Base-by-base conservation (phyloP, 805 yeast species). In the Candida cerambycidarum region DNA sequence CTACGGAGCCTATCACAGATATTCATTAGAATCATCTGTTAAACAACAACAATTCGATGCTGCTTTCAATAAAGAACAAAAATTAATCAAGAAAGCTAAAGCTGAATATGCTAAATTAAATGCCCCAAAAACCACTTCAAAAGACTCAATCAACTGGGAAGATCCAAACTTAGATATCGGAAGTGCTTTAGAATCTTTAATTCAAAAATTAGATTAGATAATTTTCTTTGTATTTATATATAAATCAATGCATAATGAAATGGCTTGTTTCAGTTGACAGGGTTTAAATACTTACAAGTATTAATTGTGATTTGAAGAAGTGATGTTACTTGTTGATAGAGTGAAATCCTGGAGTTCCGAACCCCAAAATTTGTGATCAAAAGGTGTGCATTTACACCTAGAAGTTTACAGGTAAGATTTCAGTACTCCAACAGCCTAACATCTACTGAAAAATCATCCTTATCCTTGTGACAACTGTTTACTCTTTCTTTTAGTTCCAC, bases 111-210 rank as follows among this genome's bases (percentile, higher is more conserved):
- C 88, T 55, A 84, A 79, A 67, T 69, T 80, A 58, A 61, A 71
- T 55, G 63, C 63, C 41, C 65, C 63, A 29, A 73, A 73, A 45
- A 65, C 60, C 27, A 56, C 68, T 23, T 66, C 74, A n/a, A 54
- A 67, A 34, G 72, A 76, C 41, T 76, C 79, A 41, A 63, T 83
- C 53, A 78, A 90, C 70, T 75, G 89, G 63, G 92, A 88, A 58
- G 96, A 89, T 69, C 93, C 95, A 53, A 85, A 89, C 71, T 78
- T 89, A 65, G 98, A 90, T 65, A 78, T 85, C 57, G 97, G 80
- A 42, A 70, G 73, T 51, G 85, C 80, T 38, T 78, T 85, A 56
- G 75, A 83, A 61, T 73, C 80, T 39, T 80, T 84, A 55, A 76
- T 85, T 52, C 83, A 79, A 55, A 76, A 79, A 53, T 67, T 69